A percentile compares a stretch with the other conserved stretches of the same genome.
Evolutionary conservation across 208 protist species (phyloP).

Genomic region (Wallacemonas sp.): DNA sequence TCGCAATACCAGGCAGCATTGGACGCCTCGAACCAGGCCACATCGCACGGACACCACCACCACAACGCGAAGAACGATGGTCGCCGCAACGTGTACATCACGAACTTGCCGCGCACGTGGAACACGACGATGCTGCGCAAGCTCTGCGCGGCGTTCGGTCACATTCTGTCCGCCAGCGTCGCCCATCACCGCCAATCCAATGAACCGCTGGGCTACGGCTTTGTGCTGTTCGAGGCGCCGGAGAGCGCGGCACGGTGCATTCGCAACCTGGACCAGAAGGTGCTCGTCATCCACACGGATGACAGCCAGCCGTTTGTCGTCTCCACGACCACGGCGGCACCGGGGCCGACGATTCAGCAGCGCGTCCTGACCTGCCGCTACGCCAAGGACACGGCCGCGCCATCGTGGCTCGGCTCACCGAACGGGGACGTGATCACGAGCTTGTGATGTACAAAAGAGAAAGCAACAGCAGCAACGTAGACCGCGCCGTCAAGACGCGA

Average conservation of each 20-base stretch:
- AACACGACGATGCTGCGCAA: conserved; percentile 63
- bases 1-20: no score
- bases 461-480: no score
- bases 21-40: no score
- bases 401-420: conserved; percentile 16
- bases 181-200: conserved; percentile 52
- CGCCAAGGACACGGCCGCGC: conserved; percentile 58
- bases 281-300: neutral
- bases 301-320: neutral
- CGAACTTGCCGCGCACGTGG: conserved; percentile 57
- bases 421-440: neutral
- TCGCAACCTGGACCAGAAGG: conserved; percentile 21
- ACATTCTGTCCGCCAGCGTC: conserved; percentile 62
- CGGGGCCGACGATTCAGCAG: conserved; percentile 25
- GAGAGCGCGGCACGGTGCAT: conserved; percentile 48
- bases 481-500: neutral
- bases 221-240: conserved; percentile 61
- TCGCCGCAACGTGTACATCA: conserved; percentile 59
- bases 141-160: conserved; percentile 44
- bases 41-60: no score
- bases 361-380: conserved; percentile 48
- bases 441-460: no score
- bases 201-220: conserved; percentile 58
- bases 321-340: neutral
- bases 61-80: conserved; percentile 16